Percentiles rank a stretch among this genome's conserved stretches.
Evolutionary conservation across 805 yeast species (phyloP).

Genomic region (Candida coleopterorum): DNA sequence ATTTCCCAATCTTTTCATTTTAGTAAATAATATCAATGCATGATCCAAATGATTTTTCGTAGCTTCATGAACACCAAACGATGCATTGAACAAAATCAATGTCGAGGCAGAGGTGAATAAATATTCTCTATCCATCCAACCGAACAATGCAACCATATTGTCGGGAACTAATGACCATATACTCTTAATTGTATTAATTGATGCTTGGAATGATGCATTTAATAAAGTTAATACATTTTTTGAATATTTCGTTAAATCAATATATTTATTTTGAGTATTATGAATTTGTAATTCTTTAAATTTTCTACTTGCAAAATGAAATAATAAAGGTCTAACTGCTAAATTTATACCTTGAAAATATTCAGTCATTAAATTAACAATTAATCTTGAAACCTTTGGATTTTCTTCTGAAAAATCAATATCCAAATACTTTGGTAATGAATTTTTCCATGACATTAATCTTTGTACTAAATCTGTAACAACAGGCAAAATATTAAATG

Average conservation of each 20-base stretch:
- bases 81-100: conserved; percentile 64
- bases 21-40: conserved; percentile 63
- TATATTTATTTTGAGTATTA: conserved; percentile 42
- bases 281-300: conserved; percentile 44
- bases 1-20: conserved; percentile 73
- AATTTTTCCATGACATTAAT: conserved; percentile 61
- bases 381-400: conserved; percentile 57
- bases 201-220: conserved; percentile 76
- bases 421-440: conserved; percentile 57
- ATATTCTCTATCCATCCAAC: conserved; percentile 84
- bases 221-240: conserved; percentile 61
- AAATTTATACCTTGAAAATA: conserved; percentile 78
- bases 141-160: conserved; percentile 80
- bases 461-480: conserved; percentile 66
- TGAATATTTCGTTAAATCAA: conserved; percentile 66
- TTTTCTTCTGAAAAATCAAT: conserved; percentile 56
- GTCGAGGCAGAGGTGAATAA: conserved; percentile 75
- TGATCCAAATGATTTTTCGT: conserved; percentile 69
- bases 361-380: conserved; percentile 75
- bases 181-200: conserved; percentile 68
- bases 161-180: conserved; percentile 72
- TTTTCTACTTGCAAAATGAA: conserved; percentile 70
- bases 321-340: conserved; percentile 71
- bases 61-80: conserved; percentile 78
- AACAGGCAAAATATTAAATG: conserved; percentile 68